Base-by-base conservation (phyloP, 768 basidiomycete species). In the Daedalea quercina region DNA sequence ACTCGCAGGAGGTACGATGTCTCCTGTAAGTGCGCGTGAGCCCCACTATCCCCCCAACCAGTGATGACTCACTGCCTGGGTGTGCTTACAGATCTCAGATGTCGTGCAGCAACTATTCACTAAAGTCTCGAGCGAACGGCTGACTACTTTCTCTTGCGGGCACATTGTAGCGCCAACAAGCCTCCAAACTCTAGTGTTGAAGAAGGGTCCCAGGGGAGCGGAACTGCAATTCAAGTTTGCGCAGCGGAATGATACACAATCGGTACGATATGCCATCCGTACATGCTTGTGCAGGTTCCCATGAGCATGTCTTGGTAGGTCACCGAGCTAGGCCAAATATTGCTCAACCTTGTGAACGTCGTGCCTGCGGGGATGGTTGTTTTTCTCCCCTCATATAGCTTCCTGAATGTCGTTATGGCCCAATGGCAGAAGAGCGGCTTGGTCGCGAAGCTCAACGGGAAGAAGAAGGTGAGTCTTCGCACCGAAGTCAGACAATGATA, bases 1-100 rank as follows among this genome's bases (percentile, higher is more conserved):
- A 25, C 73, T 99, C 35, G 95, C 96, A 8, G 95, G 95, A 9
- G 95, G 95, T 3, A 99, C 95, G 0, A 97, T 99, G 96, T 92
- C 93, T 7, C 95, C 95, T n/a, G 92, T 96, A 50, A 49, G 75
- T 70, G 11, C 15, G 0, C 1, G 19, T 19, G 25, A 50, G 22
- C 52, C 45, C 51, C 47, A 20, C 60, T 40, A 57, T 41, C 20
- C 22, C 44, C 41, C 25, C 12, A 43, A 25, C 42, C 35, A 13
- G 12, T 11, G 4, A 23, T 44, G 24, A 50, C 31, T n/a, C 6
- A 1, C 15, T n/a, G 22, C 40, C 15, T 20, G 12, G 34, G 47
- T 15, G 19, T 31, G 11, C 25, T 3, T 12, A 28, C 60, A 96
- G 94, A 87, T 95, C 47, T 82, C 85, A n/a, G 94, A 96, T 66